Conservation (phyloP, 1,284 basidiomycete species). For the Agroathelia rolfsii region DNA sequence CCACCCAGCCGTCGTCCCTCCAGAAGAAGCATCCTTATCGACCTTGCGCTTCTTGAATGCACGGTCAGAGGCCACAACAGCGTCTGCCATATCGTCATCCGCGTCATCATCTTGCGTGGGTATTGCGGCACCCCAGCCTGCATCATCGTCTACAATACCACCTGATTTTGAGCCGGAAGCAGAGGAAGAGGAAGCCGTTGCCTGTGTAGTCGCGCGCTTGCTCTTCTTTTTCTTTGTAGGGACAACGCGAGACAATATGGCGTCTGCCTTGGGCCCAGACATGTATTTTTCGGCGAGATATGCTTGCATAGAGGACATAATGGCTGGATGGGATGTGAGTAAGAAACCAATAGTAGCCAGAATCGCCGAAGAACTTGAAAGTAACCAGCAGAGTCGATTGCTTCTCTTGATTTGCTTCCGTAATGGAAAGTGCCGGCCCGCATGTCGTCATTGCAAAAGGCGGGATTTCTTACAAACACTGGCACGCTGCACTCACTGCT, state of each 20-base stretch:
- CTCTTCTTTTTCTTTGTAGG: constrained; percentile 66
- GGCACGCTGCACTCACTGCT: too few relatives aligned
- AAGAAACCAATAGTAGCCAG: too few relatives aligned
- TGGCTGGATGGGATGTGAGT: background rate
- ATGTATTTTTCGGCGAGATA: constrained; percentile 87
- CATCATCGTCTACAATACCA: constrained; percentile 62
- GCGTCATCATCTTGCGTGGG: constrained; percentile 31
- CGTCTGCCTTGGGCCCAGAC: constrained; percentile 94
- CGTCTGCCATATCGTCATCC: constrained; percentile 45
- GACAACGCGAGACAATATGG: constrained; percentile 68
- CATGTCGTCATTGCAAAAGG: too few relatives aligned
- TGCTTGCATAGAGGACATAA: constrained; percentile 40
- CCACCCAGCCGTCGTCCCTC: constrained; percentile 46
- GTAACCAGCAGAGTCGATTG: too few relatives aligned
- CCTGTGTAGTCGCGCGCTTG: constrained; percentile 39
- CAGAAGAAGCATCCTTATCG: too few relatives aligned
- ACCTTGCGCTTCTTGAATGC: constrained; percentile 65
- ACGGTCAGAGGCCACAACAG: constrained; percentile 57
- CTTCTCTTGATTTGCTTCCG: too few relatives aligned
- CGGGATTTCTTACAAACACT: too few relatives aligned
- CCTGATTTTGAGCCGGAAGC: too few relatives aligned
- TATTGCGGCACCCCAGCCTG: constrained; percentile 43
- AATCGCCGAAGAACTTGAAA: too few relatives aligned
- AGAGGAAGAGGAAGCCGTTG: constrained; percentile 22
- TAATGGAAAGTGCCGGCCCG: too few relatives aligned